Evolutionary conservation across 2,329 filamentous ascomycete species (phyloP).

Genomic region (Exophiala viscosa): DNA sequence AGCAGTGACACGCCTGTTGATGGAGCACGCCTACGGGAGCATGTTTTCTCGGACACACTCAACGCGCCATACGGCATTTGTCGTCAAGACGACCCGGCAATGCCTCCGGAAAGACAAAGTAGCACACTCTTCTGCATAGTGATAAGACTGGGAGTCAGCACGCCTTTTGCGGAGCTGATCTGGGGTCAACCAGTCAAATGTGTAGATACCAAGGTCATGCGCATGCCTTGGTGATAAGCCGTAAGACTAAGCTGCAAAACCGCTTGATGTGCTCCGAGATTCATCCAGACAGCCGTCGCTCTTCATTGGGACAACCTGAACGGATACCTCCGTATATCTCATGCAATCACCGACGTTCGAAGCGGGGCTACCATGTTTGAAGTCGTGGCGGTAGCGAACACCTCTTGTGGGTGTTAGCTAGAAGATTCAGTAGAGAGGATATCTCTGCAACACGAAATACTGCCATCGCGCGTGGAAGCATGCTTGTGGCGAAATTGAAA

Average conservation of each 20-base stretch:
- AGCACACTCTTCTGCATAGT: constrained; percentile 37
- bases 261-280: too few relatives aligned
- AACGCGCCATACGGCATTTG: constrained; percentile 38
- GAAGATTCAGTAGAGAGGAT: too few relatives aligned
- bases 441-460: constrained; percentile 53
- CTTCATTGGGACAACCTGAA: too few relatives aligned
- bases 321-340: too few relatives aligned
- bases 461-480: constrained; percentile 46
- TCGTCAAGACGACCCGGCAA: constrained; percentile 32
- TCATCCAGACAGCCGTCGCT: too few relatives aligned
- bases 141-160: constrained; percentile 31
- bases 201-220: constrained; percentile 16
- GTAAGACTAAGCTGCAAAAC: too few relatives aligned
- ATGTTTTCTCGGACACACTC: constrained; percentile 37
- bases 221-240: too few relatives aligned
- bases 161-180: constrained; percentile 38
- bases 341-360: too few relatives aligned
- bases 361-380: too few relatives aligned
- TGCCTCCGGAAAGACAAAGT: constrained; percentile 30
- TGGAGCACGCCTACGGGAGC: neutral
- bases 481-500: too few relatives aligned
- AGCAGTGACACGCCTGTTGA: constrained; percentile 27
- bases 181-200: constrained; percentile 32
- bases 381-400: too few relatives aligned
- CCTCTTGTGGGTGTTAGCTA: too few relatives aligned